phyloP scores from a whole-genome alignment of 164 flowering plant genomes.

The Protea cynaroides region DNA sequence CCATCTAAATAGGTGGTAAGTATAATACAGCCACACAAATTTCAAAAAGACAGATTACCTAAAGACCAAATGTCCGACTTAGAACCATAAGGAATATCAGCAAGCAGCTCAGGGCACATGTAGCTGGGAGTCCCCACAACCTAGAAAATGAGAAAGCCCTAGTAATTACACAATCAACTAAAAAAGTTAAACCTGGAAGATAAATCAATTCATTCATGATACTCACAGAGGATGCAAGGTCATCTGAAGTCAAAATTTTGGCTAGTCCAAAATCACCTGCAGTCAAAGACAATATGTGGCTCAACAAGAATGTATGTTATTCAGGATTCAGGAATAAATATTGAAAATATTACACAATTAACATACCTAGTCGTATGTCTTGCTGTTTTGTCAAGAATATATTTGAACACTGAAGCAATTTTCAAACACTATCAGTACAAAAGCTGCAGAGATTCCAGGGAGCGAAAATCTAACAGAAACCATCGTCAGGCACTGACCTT shows the following conservation, averaged over 20 bases:
- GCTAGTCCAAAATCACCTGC: slow-evolving; percentile 99
- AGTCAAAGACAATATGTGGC: background rate
- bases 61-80: slow-evolving; percentile 99
- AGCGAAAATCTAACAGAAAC: background rate
- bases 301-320: background rate
- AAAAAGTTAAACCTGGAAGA: background rate
- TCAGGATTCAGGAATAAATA: background rate
- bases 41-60: slow-evolving; percentile 37
- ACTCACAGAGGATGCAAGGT: slow-evolving; percentile 97
- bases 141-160: slow-evolving; percentile 29
- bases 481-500: slow-evolving; percentile 55
- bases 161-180: background rate
- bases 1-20: slow-evolving; percentile 1
- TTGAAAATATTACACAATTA: background rate
- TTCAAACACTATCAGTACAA: slow-evolving; percentile 23
- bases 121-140: slow-evolving; percentile 99
- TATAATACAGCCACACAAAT: background rate
- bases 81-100: slow-evolving; percentile 98
- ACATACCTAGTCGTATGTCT: slow-evolving; percentile 86
- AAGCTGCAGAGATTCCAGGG: slow-evolving; percentile 5
- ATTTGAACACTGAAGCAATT: slow-evolving; percentile 82
- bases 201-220: slow-evolving; percentile 2
- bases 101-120: slow-evolving; percentile 99
- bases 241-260: slow-evolving; percentile 88
- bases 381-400: slow-evolving; percentile 91